phyloP scores from a whole-genome alignment of 139 green algal genomes.

The Picochlorum sp. region DNA sequence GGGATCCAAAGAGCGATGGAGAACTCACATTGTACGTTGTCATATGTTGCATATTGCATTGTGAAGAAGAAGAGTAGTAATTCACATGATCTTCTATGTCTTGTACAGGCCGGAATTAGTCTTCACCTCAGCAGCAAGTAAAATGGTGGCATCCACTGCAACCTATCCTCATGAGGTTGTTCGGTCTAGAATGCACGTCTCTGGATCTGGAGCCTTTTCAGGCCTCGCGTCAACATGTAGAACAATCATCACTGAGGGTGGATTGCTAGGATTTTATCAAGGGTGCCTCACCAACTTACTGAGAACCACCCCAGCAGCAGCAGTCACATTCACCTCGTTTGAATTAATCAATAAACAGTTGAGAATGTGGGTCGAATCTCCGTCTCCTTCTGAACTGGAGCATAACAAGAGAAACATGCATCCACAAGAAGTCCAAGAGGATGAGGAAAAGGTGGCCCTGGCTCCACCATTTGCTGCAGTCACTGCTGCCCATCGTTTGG shows the following conservation, averaged over 20 bases:
- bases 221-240: constrained; percentile 43
- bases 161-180: constrained; percentile 98
- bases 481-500: not conserved
- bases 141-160: constrained; percentile 89
- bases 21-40: constrained; percentile 9
- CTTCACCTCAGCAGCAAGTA: constrained; percentile 67
- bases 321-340: constrained; percentile 95
- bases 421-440: not conserved
- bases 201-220: constrained; percentile 58
- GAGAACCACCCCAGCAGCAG: constrained; percentile 89
- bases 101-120: constrained; percentile 63
- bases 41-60: not conserved
- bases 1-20: not conserved
- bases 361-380: constrained; percentile 20
- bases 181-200: constrained; percentile 84
- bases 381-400: not conserved
- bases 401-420: not conserved
- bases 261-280: constrained; percentile 61
- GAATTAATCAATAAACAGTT: constrained; percentile 83
- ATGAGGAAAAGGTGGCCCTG: constrained; percentile 11
- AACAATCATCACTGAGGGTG: constrained; percentile 47
- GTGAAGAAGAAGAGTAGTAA: no score
- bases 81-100: not conserved
- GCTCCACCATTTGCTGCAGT: constrained; percentile 10
- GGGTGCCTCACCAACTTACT: constrained; percentile 88